Conservation (phyloP, 2,329 filamentous ascomycete species). For the Tolypocladium ovalisporum region DNA sequence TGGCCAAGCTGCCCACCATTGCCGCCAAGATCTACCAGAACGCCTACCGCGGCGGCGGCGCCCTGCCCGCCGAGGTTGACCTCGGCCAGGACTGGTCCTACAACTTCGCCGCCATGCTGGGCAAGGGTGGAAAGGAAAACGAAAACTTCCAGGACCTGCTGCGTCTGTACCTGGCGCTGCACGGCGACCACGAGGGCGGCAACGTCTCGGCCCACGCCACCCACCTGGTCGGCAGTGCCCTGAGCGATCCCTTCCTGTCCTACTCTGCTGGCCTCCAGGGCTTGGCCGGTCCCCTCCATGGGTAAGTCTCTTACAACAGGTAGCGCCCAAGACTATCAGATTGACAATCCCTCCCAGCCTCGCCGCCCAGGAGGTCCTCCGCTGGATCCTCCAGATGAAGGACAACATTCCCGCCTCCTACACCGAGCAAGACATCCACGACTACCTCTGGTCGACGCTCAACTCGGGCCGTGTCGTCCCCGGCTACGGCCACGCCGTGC, state of each 20-base stretch:
- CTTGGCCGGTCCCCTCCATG: constrained; percentile 67
- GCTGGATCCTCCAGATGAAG: constrained; percentile 97
- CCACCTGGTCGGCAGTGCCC: constrained; percentile 86
- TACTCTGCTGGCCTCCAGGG: constrained; percentile 94
- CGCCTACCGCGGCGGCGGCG: constrained; percentile 62
- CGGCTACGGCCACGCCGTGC: constrained; percentile 89
- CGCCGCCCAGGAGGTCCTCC: constrained; percentile 91
- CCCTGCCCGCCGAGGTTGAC: constrained; percentile 68
- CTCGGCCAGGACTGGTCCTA: constrained; percentile 90
- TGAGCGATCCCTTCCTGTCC: constrained; percentile 90
- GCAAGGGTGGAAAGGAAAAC: constrained; percentile 78
- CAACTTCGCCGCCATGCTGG: constrained; percentile 95
- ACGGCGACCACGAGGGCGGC: constrained; percentile 96
- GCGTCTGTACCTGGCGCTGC: constrained; percentile 86
- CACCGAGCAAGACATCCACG: constrained; percentile 69
- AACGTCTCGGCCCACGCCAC: constrained; percentile 96
- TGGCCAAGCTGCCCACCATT: constrained; percentile 93
- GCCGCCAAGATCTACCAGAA: constrained; percentile 98
- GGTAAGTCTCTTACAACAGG: constrained; percentile 30
- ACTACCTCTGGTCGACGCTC: constrained; percentile 87
- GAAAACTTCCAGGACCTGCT: constrained; percentile 94
- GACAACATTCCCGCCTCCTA: constrained; percentile 69
- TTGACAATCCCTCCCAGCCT: constrained; percentile 36
- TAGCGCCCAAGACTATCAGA: neutral
- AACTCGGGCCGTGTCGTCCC: constrained; percentile 91